Conservation (phyloP, 352 stramenopile genomes). For the Pythium aquatile region DNA sequence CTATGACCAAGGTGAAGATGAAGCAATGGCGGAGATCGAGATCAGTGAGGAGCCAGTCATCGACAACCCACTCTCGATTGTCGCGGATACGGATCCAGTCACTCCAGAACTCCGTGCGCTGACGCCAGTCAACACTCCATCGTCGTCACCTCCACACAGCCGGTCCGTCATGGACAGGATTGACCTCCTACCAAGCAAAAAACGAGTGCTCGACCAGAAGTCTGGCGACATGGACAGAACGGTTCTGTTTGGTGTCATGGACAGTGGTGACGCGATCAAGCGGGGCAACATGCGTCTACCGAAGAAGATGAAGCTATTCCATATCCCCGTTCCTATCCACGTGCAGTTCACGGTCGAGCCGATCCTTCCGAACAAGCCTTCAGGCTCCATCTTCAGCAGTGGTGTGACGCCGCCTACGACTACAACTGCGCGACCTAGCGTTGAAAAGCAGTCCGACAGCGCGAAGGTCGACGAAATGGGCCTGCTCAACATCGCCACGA, state of each 20-base stretch:
- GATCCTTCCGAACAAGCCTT: not conserved
- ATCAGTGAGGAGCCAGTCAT: not conserved
- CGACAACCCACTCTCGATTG: not conserved
- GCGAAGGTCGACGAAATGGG: not conserved
- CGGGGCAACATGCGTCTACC: constrained; percentile 17
- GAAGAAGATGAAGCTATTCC: constrained; percentile 36
- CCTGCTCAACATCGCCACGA: not conserved
- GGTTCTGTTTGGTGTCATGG: not conserved
- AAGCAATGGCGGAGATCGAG: not conserved
- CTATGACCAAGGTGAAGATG: constrained; percentile 10
- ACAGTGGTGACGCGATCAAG: not conserved
- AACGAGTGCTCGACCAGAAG: not conserved
- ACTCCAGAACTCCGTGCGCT: not conserved
- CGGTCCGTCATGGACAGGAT: not conserved
- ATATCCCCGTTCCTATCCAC: not conserved
- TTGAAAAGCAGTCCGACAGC: not conserved
- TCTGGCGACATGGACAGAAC: not conserved
- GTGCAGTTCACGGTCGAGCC: constrained; percentile 3
- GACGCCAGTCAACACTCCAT: not conserved
- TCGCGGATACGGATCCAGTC: not conserved
- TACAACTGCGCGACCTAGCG: constrained; percentile 2
- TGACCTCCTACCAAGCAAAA: not conserved
- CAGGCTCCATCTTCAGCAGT: not conserved
- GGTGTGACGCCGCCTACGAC: not conserved
- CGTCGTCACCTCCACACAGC: not conserved